Base-by-base conservation (phyloP, 2,329 filamentous ascomycete genomes). In the Ceratocystis papillata region DNA sequence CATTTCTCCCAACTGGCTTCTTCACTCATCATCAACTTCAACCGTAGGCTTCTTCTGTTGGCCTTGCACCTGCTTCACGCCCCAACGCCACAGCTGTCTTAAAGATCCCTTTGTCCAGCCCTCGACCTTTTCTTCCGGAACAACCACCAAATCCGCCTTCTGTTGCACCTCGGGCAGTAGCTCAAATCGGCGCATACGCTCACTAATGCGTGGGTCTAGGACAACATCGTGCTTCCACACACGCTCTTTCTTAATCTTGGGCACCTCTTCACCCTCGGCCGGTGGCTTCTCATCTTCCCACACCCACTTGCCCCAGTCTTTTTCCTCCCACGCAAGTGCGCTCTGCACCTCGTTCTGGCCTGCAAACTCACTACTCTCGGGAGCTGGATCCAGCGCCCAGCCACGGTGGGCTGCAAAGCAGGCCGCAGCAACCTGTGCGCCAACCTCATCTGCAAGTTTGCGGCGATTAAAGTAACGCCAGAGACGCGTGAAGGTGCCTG, bases 381-480 rank as follows among this genome's bases (percentile, higher is more conserved):
- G 17, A 25, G 48, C 12, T 25, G 66, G 41, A 3, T 71, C 72
- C 70, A 77, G 75, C 72, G 77, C 76, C 68, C 70, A 73, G 65
- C 73, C 71, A 46, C 74, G 74, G 37, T 76, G 72, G 25, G 68
- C 73, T n/a, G 73, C 73, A 46, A 96, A 83, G 67, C 95, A 93
- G 45, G 88, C 86, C 45, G 90, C 88, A 0, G 93, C 93, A 20
- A 95, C 90, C 69, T 96, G 86, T 53, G 89, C 87, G 63, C 94
- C 94, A 68, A 96, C 86, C 59, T 87, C 81, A 73, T 99, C 93
- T 69, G 93, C 93, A n/a, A 96, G 81, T 69, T 83, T 78, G 65
- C 94, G 87, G 68, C 87, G 87, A 74, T 87, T 96, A 68, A 99
- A 80, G 81, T 92, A 99, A 70, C 94, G 88, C 73, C 88, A 88